Conservation (phyloP, 108 stramenopile species). For the Aurantiochytrium sp. region DNA sequence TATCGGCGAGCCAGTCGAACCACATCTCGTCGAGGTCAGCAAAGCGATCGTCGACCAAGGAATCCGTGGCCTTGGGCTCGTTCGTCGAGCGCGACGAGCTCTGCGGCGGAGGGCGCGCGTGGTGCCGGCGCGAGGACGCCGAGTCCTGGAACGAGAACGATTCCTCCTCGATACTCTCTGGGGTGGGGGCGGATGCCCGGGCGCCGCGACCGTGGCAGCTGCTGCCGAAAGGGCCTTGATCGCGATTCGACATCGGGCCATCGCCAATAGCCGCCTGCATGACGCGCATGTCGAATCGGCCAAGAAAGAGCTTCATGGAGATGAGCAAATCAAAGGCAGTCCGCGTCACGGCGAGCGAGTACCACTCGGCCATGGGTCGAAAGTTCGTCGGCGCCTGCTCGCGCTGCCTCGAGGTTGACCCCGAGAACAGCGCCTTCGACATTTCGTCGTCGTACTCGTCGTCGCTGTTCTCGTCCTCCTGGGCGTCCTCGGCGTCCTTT, state of each 20-base stretch:
- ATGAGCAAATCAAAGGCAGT: slow-evolving; percentile 53
- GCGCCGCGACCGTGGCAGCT: too few species aligned
- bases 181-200: background rate
- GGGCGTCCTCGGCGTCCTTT: background rate
- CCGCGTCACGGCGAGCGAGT: slow-evolving; percentile 48
- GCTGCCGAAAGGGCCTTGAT: too few species aligned
- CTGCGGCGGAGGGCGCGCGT: too few species aligned
- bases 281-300: slow-evolving; percentile 60
- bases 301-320: slow-evolving; percentile 58
- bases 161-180: background rate
- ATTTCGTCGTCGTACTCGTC: slow-evolving; percentile 3
- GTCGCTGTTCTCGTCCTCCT: background rate
- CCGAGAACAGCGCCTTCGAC: background rate
- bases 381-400: slow-evolving; percentile 50
- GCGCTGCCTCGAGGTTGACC: slow-evolving; percentile 36
- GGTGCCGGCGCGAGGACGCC: too few species aligned
- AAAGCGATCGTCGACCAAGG: slow-evolving; percentile 36
- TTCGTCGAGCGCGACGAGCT: too few species aligned
- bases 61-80: slow-evolving; percentile 26
- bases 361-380: slow-evolving; percentile 62
- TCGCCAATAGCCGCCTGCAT: slow-evolving; percentile 52
- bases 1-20: slow-evolving; percentile 66
- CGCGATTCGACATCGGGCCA: background rate
- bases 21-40: slow-evolving; percentile 43
- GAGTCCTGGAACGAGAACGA: too few species aligned